These are phyloP conservation scores for Rachicladosporium sp. DNA, from an alignment of 2,329 filamentous ascomycete genomes.

Conservation along the genomic window DNA sequence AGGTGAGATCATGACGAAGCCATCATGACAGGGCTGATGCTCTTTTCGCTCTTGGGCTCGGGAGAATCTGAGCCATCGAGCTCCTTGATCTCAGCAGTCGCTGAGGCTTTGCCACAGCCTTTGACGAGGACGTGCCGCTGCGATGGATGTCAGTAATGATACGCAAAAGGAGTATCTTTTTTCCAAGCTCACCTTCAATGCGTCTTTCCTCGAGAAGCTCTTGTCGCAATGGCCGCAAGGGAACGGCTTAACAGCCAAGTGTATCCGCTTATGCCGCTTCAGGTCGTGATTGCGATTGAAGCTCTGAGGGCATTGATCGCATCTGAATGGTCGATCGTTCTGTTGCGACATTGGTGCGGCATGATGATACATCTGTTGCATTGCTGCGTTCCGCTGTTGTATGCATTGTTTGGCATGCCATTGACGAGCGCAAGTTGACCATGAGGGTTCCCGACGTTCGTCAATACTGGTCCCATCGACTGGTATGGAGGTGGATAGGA, in stretches of 20 bases:
- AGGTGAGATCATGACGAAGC: conserved; percentile 10
- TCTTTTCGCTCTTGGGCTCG: conserved; percentile 20
- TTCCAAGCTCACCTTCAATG: conserved; percentile 64
- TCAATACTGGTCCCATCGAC: conserved; percentile 58
- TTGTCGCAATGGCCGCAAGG: conserved; percentile 87
- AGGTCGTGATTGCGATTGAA: conserved; percentile 96
- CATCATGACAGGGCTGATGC: conserved; percentile 20
- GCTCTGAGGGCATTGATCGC: conserved; percentile 79
- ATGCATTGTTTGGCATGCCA: conserved; percentile 41
- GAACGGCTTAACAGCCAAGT: conserved; percentile 89
- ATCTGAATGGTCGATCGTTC: conserved; percentile 85
- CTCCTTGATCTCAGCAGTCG: conserved; percentile 23
- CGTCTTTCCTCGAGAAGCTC: conserved; percentile 93
- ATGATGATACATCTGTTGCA: conserved; percentile 54
- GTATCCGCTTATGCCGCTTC: conserved; percentile 91
- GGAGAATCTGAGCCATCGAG: conserved; percentile 25
- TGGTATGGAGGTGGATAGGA: conserved; percentile 37
- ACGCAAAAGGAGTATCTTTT: background rate
- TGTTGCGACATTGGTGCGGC: conserved; percentile 38
- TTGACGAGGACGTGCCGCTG: conserved; percentile 58
- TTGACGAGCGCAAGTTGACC: conserved; percentile 61
- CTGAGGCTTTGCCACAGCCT: conserved; percentile 47
- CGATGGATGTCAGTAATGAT: conserved; percentile 15
- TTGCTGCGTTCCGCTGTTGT: conserved; percentile 48
- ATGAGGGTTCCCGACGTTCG: conserved; percentile 64